Evolutionary conservation across 108 stramenopile genomes (phyloP).

Genomic region (Pelagomonas calceolata): DNA sequence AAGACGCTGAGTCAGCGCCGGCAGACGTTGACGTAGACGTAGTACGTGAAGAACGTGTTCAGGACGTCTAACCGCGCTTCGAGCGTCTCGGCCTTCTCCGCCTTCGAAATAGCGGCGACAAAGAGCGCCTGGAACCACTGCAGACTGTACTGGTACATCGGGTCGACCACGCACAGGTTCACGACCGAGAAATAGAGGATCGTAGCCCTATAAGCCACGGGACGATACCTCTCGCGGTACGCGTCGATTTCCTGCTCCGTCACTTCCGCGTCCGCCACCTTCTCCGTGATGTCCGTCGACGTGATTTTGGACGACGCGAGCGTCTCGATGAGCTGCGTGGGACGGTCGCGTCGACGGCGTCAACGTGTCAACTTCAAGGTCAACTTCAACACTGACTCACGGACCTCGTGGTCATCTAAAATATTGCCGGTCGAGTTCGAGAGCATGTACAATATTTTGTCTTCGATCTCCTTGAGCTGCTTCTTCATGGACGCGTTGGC

Average conservation of each 20-base stretch:
- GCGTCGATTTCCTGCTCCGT: slow-evolving; percentile 42
- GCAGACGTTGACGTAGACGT: slow-evolving; percentile 53
- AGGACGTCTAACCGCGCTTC: slow-evolving; percentile 34
- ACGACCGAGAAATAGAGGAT: slow-evolving; percentile 50
- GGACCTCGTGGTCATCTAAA: slow-evolving; percentile 36
- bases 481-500: slow-evolving; percentile 37
- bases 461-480: slow-evolving; percentile 30
- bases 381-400: too few relatives aligned
- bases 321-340: slow-evolving; percentile 30
- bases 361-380: too few relatives aligned
- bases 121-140: slow-evolving; percentile 52
- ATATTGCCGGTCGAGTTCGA: slow-evolving; percentile 39
- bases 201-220: slow-evolving; percentile 40
- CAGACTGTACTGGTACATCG: slow-evolving; percentile 58
- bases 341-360: too few relatives aligned
- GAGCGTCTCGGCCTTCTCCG: slow-evolving; percentile 25
- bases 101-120: slow-evolving; percentile 36
- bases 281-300: slow-evolving; percentile 35
- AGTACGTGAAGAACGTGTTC: slow-evolving; percentile 39
- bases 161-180: slow-evolving; percentile 34
- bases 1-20: too few relatives aligned
- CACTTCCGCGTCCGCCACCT: slow-evolving; percentile 38
- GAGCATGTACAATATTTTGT: slow-evolving; percentile 30
- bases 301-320: slow-evolving; percentile 27
- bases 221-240: slow-evolving; percentile 37